phyloP scores from a whole-genome alignment of 2,329 filamentous ascomycete species.

The Colletotrichum orchidophilum region DNA sequence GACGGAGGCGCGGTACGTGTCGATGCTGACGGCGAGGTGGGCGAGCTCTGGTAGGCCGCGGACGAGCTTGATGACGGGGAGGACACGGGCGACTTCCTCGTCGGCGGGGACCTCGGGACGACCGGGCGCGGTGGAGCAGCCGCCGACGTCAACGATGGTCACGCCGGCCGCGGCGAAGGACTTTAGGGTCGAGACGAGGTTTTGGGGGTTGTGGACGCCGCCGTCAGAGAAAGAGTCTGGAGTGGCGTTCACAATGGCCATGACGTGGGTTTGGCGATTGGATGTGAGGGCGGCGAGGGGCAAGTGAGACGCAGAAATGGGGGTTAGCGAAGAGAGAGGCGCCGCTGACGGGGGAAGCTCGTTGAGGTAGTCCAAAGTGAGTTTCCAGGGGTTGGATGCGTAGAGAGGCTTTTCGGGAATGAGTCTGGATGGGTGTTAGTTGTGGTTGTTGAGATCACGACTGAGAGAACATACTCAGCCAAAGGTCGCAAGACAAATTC shows the following conservation, averaged over 20 bases:
- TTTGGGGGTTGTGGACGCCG: conserved; percentile 66
- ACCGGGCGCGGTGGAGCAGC: conserved; percentile 88
- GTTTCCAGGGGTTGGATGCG: conserved; percentile 65
- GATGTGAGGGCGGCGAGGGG: conserved; percentile 67
- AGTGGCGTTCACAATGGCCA: conserved; percentile 95
- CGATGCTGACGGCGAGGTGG: conserved; percentile 81
- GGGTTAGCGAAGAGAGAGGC: conserved; percentile 68
- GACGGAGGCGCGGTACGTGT: conserved; percentile 90
- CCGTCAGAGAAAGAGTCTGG: conserved; percentile 98
- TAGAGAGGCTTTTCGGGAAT: conserved; percentile 64
- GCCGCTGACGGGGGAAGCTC: conserved; percentile 59
- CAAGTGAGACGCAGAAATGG: conserved; percentile 53
- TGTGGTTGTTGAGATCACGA: neutral
- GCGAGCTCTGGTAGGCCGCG: conserved; percentile 70
- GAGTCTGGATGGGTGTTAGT: conserved; percentile 51
- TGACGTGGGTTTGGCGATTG: conserved; percentile 76
- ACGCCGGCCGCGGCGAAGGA: conserved; percentile 75
- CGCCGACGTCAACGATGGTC: conserved; percentile 90
- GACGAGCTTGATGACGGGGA: conserved; percentile 82
- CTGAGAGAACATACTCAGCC: conserved; percentile 67
- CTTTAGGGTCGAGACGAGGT: conserved; percentile 68
- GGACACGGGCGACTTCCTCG: conserved; percentile 80
- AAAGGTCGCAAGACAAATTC: conserved; percentile 94
- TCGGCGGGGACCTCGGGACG: conserved; percentile 73
- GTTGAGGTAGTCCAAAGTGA: conserved; percentile 69